Evolutionary conservation across 2,329 filamentous ascomycete species (phyloP), one percentile per base, ranked within the genome.

Genomic region (Beauveria pseudobassiana): DNA sequence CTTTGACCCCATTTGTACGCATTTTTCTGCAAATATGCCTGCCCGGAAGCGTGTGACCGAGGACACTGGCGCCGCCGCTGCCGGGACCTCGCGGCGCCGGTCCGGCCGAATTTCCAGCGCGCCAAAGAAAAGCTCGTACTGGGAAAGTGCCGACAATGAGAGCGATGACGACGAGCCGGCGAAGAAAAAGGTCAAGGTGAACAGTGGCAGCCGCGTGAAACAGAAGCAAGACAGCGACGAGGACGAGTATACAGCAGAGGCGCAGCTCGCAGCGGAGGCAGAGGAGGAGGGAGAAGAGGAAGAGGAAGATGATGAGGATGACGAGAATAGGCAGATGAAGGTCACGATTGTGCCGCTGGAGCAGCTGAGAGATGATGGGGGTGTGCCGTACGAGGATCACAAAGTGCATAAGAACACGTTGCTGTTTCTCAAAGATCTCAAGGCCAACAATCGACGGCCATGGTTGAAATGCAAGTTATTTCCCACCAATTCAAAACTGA

Each of bases 361-460:
- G 55, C 70, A 74, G 65, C 61, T 76, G 65, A 67, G 75, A 22
- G 72, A 72, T 8, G 67, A 66, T 5, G 72, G 69, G 1, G 73
- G 71, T 16, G 65, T 75, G 6, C 67, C 78, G 2, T 87, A 87
- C 63, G 75, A 76, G 40, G 80, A 84, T 43, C 71, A 78, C 24
- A 79, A 73, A 28, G 63, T 87, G 5, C 84, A 87, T 65, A 76
- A 75, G 30, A 87, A 87, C 63, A 86, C 84, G 0, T 64, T 86
- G 51, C 72, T 79, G 1, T 87, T 87, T 66, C 74, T 87, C 45
- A 74, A 72, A 46, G 84, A 87, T 58, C 76, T 87, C 43, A 85
- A 82, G 68, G 79, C 76, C 14, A 83, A 87, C 67, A 87, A 87
- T 66, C 75, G 79, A 63, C 76, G 85, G 34, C 68, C 75, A 1